Evolutionary conservation across 176 grass and related monocot genomes (phyloP), one percentile per base, ranked within the genome.

Genomic region (Thalia dealbata): DNA sequence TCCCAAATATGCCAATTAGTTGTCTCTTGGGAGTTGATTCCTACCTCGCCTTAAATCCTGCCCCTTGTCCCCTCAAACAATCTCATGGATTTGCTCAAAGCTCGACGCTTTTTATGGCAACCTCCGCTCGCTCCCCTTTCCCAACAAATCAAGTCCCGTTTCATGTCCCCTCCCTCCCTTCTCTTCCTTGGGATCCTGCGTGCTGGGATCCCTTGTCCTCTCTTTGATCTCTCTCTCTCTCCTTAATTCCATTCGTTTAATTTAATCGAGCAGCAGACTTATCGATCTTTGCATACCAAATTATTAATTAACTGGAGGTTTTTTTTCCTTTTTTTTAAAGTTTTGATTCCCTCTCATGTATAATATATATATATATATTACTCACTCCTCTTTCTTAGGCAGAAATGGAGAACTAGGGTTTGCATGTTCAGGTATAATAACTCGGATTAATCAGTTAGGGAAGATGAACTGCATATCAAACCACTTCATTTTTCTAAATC

Each of bases 121-220:
- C 26, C 12, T 7, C 14, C 22, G 14, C 22, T 68, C 19, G 32
- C n/a, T 44, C 27, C 19, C 18, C 35, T 68, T 68, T 41, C 38
- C 65, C 65, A 44, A 44, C 65, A 68, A 68, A 68, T 45, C 65
- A 68, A 68, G n/a, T 30, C 65, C 64, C 65, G 22, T 21, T 68
- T 43, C 35, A 43, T 68, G 65, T 68, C 65, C 65, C 65, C 65
- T 8, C 19, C 8, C 21, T 35, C 32, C 32, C 32, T 38, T 38
- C 32, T 35, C 65, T n/a, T 68, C 65, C 65, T 68, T 45, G 65
- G 65, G 65, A 68, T 68, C 65, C 65, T 68, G 32, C 65, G 22
- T 68, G 35, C 38, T 68, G 32, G 86, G 79, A 78, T 89, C 78
- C 74, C 11, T 58, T 83, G 85, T 54, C 50, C 24, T 38, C 32